Base-by-base conservation (phyloP, 768 basidiomycete genomes). In the Clathrus columnatus region DNA sequence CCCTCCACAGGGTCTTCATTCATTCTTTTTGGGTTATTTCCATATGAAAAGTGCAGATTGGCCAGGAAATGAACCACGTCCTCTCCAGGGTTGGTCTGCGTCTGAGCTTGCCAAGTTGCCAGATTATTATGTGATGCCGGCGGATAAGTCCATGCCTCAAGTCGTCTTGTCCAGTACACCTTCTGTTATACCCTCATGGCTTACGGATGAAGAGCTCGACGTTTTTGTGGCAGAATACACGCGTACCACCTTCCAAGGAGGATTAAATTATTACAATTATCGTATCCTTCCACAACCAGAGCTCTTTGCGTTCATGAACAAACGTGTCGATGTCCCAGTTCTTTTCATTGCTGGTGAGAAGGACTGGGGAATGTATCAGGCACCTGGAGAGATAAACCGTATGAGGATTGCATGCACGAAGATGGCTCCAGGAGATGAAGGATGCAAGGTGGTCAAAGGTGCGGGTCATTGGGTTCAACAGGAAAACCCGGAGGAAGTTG, bases 401-500 rank as follows among this genome's bases (percentile, higher is more conserved):
- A 78, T 82, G 82, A 68, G 61, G 20, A 64, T 64, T 29, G 46
- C 48, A 6, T 55, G 54, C 44, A 48, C 30, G 45, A 60, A 60
- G 20, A 77, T 79, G 72, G 60, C 60, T 20, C 46, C 46, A 16
- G 46, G 46, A 10, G 65, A 68, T 30, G 72, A 76, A 29, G 72
- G 76, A 29, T 70, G 81, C 28, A 72, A 80, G n/a, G 57, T 84
- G 43, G 66, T 83, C 7, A 67, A 75, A 1, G 76, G 75, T 3
- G 81, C 80, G 0, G 83, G 82, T 0, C 83, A 83, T 65, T 83
- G 82, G 82, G 79, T 77, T 17, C 81, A 80, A 62, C 80, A 83
- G 62, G 82, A 83, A 62, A 59, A 70, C 26, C 73, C 77, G 11
- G 71, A 70, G 44, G 68, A 60, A 11, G 73, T 83, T 16, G 63